Evolutionary conservation across 495 filamentous ascomycete genomes (phyloP).

Genomic region (Lasiosphaeria ovina): DNA sequence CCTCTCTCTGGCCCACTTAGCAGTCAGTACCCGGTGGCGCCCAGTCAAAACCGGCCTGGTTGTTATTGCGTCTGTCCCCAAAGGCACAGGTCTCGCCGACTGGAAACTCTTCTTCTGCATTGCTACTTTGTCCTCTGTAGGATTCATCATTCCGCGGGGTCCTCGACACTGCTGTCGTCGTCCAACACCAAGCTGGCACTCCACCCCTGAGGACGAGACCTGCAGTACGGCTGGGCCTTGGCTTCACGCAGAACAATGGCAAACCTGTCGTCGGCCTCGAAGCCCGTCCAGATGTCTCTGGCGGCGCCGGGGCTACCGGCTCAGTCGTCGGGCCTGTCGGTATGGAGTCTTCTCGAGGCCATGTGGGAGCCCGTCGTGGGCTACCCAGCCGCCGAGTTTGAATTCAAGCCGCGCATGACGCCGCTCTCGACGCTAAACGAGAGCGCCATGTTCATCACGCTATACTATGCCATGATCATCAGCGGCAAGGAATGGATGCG

Average conservation of each 20-base stretch:
- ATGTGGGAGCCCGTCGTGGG: constrained; percentile 1
- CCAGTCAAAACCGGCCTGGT: too few species aligned
- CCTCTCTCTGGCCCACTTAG: too few species aligned
- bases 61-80: too few species aligned
- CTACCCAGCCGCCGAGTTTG: constrained; percentile 7
- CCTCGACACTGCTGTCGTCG: too few species aligned
- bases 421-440: constrained; percentile 5
- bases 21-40: too few species aligned
- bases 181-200: too few species aligned
- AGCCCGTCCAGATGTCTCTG: constrained; percentile 2
- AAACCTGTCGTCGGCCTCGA: not conserved
- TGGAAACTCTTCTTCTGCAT: too few species aligned
- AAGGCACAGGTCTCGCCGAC: too few species aligned
- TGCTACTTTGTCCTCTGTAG: too few species aligned
- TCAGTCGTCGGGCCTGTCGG: not conserved
- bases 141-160: too few species aligned
- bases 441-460: not conserved
- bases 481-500: constrained; percentile 7
- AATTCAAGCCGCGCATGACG: not conserved
- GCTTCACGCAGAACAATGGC: not conserved
- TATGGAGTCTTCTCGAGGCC: not conserved
- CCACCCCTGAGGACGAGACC: too few species aligned
- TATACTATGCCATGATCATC: constrained; percentile 10
- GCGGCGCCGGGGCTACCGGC: not conserved
- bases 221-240: too few species aligned